Evolutionary conservation across 2,329 filamentous ascomycete species (phyloP).

Genomic region (Fusarium hainanense): DNA sequence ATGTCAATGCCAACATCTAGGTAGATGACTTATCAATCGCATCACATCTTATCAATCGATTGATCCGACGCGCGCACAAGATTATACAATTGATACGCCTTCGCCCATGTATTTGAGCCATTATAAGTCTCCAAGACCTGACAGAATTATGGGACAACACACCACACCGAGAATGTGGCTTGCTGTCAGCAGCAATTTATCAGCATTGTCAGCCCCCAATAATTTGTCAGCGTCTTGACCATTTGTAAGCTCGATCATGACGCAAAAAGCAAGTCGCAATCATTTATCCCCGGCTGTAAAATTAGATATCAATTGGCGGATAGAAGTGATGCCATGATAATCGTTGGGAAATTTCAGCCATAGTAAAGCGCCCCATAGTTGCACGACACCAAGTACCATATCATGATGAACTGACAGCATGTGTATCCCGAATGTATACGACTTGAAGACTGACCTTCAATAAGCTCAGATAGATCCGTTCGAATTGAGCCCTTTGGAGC

Average conservation of each 20-base stretch:
- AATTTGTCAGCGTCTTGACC: not conserved
- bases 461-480: too few relatives aligned
- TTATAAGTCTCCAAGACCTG: not conserved
- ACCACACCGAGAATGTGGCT: not conserved
- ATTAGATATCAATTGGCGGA: too few relatives aligned
- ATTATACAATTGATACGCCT: not conserved
- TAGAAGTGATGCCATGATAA: too few relatives aligned
- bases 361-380: too few relatives aligned
- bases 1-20: too few relatives aligned
- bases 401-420: too few relatives aligned
- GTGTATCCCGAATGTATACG: too few relatives aligned
- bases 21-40: not conserved
- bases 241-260: accelerated
- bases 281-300: accelerated
- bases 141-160: not conserved
- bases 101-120: not conserved
- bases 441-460: too few relatives aligned
- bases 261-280: accelerated
- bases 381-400: too few relatives aligned
- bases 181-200: not conserved
- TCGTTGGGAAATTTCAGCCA: too few relatives aligned
- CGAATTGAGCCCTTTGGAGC: too few relatives aligned
- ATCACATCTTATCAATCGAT: not conserved
- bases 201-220: not conserved
- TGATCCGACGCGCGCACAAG: not conserved